Base-by-base conservation (phyloP, 768 basidiomycete genomes). In the Leccinum sublutescens region DNA sequence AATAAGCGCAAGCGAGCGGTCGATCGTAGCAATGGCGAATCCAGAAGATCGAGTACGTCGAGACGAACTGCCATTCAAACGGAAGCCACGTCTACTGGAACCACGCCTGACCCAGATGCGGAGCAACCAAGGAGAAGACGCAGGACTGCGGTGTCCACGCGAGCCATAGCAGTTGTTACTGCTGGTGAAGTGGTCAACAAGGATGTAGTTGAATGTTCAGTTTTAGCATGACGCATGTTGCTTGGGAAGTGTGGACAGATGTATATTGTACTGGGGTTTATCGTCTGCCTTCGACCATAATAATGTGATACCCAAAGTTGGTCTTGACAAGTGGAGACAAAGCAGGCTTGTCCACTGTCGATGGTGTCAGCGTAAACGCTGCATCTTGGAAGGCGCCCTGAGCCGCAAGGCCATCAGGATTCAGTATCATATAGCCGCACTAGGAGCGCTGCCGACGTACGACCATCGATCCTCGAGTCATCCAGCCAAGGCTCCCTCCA, bases 401-500 rank as follows among this genome's bases (percentile, higher is more conserved):
- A 66, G 60, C 58, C 45, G 12, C 47, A 38, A 40, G 33, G 11
- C 11, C 21, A 29, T 72, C 55, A 62, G 14, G 7, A 8, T 45
- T 71, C 52, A 62, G 21, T 5, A 12, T 47, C 6, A 8, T 40
- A 38, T 55, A 45, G 15, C 56, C 38, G 10, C 50, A 33, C 25
- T 52, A 51, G 55, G 50, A 17, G 27, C 51, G 8, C 21, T 15
- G 34, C 52, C 11, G 45, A 71, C 83, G 50, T 64, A 92, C 83
- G 58, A 83, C 92, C 91, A 93, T 93, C 61, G 89, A 90, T 38
- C 91, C 91, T 63, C 92, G 81, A 27, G 77, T 76, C 89, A 91
- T 91, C 91, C 91, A 93, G 8, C 92, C 92, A 43, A 94, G 78
- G 68, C 87, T 90, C 33, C 92, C 92, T 33, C 92, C 92, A 68